These are phyloP conservation scores for Calonectria hawksworthii DNA, from an alignment of 2,329 filamentous ascomycete species.

Conservation along the genomic window DNA sequence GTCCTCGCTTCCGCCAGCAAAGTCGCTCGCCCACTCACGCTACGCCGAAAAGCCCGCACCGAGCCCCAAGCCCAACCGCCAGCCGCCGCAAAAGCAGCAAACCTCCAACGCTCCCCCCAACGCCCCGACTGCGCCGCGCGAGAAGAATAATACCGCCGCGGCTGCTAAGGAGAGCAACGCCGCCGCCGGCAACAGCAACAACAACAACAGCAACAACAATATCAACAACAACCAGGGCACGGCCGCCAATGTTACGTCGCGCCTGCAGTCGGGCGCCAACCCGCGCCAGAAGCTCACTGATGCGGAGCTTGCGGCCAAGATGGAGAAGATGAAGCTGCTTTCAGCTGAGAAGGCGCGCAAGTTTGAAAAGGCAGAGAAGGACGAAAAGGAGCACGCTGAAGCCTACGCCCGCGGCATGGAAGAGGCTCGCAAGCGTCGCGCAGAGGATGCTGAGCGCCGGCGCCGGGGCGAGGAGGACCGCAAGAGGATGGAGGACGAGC, in stretches of 20 bases:
- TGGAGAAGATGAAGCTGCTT: constrained; percentile 72
- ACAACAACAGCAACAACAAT: background rate
- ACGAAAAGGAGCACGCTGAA: constrained; percentile 68
- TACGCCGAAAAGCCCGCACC: constrained; percentile 50
- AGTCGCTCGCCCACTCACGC: constrained; percentile 50
- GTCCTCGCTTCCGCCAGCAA: constrained; percentile 32
- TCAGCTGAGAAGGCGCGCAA: constrained; percentile 71
- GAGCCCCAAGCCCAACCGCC: constrained; percentile 33
- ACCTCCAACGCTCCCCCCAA: constrained; percentile 48
- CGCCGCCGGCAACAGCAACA: background rate
- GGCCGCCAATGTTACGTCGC: constrained; percentile 55
- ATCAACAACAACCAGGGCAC: constrained; percentile 41
- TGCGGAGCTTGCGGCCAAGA: constrained; percentile 69
- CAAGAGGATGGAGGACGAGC: constrained; percentile 69
- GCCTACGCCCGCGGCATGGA: constrained; percentile 69
- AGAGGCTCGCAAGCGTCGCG: constrained; percentile 65
- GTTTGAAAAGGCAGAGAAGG: constrained; percentile 70
- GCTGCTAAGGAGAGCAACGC: background rate
- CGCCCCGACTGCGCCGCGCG: constrained; percentile 48
- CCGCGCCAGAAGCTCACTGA: constrained; percentile 73
- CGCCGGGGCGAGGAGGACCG: constrained; percentile 66
- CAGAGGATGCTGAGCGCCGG: constrained; percentile 66
- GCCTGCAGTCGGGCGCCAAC: constrained; percentile 68
- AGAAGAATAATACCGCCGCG: constrained; percentile 36
- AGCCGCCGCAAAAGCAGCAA: constrained; percentile 12